Percentiles rank a stretch among this genome's conserved stretches.
These are phyloP conservation scores for Gloeostereum incarnatum DNA, from an alignment of 768 basidiomycete species.

Conservation along the genomic window DNA sequence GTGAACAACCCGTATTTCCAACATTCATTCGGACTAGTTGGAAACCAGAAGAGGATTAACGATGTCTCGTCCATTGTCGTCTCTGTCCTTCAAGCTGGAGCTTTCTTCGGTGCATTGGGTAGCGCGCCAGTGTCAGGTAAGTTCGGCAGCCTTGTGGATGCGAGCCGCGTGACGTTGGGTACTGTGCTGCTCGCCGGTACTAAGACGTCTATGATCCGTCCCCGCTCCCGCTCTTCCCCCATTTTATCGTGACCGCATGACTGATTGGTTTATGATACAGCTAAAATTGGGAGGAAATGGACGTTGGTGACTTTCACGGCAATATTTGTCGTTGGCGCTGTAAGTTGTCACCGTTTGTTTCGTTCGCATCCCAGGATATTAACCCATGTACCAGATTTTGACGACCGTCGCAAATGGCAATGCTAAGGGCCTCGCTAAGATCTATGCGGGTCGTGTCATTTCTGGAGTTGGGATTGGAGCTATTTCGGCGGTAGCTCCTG, in stretches of 20 bases:
- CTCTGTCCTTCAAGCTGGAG: constrained; percentile 79
- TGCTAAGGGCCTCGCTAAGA: constrained; percentile 48
- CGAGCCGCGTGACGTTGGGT: no score
- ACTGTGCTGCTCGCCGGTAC: no score
- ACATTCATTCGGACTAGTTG: constrained; percentile 48
- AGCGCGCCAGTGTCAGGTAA: constrained; percentile 63
- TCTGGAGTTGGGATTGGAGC: constrained; percentile 77
- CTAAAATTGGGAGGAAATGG: constrained; percentile 53
- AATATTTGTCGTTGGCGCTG: constrained; percentile 68
- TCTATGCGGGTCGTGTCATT: constrained; percentile 76
- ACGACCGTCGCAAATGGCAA: constrained; percentile 55
- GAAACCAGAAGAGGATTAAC: constrained; percentile 29
- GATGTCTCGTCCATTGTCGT: constrained; percentile 76
- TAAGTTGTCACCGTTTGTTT: no score
- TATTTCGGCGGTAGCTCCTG: constrained; percentile 71
- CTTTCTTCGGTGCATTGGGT: constrained; percentile 79
- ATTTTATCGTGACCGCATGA: neutral
- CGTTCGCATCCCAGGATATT: no score
- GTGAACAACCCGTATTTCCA: constrained; percentile 55
- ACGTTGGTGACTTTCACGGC: constrained; percentile 52
- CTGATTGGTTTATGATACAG: constrained; percentile 20
- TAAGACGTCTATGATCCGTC: neutral
- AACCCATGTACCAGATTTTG: constrained; percentile 51
- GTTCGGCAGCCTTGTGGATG: no score
- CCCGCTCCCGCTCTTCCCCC: neutral